A percentile compares a stretch with the other conserved stretches of the same genome.
phyloP scores from a whole-genome alignment of 345 rosid genomes.

The Leavenworthia alabamica region DNA sequence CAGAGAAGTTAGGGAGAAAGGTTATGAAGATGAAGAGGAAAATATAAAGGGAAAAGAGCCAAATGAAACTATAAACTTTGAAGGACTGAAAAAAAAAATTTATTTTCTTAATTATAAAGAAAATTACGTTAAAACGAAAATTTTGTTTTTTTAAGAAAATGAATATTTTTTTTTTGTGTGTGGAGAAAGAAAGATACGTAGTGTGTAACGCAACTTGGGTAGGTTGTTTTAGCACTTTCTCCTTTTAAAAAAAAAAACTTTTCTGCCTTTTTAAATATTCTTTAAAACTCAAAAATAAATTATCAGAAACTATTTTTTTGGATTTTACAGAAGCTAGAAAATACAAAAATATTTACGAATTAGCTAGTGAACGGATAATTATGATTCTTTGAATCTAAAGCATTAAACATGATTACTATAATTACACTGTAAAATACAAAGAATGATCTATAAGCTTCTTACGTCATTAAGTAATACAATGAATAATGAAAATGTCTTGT shows the following conservation, averaged over 20 bases:
- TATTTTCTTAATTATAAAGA: constrained; percentile 25
- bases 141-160: constrained; percentile 4
- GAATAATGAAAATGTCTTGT: not conserved
- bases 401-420: constrained; percentile 15
- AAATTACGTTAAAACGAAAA: constrained; percentile 15
- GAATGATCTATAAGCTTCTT: constrained; percentile 3
- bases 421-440: constrained; percentile 4
- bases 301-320: not conserved
- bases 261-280: constrained; percentile 19
- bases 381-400: constrained; percentile 22
- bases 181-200: constrained; percentile 27
- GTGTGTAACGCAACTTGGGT: constrained; percentile 37
- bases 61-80: constrained; percentile 28
- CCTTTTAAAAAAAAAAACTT: not conserved
- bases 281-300: not conserved
- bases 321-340: not conserved
- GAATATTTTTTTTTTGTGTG: constrained; percentile 16
- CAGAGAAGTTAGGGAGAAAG: constrained; percentile 24
- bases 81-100: constrained; percentile 14
- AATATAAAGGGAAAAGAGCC: constrained; percentile 20
- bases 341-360: not conserved
- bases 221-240: constrained; percentile 36
- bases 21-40: constrained; percentile 26
- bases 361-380: constrained; percentile 11
- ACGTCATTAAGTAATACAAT: constrained; percentile 19